Evolutionary conservation across 148 eudicot species (phyloP), one percentile per base, ranked within the genome.

Genomic region (Vaccinium macrocarpon): DNA sequence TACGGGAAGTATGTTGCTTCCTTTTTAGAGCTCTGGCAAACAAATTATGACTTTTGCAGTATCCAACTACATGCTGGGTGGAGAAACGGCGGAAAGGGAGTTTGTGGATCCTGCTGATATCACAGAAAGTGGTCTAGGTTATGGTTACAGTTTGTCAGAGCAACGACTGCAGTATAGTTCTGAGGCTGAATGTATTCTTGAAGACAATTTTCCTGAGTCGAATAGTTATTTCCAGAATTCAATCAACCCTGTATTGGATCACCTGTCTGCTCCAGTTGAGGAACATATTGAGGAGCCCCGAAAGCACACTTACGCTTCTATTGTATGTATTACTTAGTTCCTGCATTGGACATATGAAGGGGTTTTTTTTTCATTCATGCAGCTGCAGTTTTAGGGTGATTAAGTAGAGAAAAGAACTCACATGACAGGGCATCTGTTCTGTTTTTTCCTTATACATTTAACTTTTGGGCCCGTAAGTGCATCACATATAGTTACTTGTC

Each of bases 251-350:
- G 84, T 85, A 48, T 92, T 85, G 61, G 95, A 93, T 16, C 85
- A 85, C 76, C 85, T 90, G 32, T 81, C 91, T 62, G 72, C 92
- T 72, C 89, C 91, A 64, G 86, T 89, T 51, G 96, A 92, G 81
- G 96, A 97, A 86, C 82, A 89, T 74, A 87, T 81, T 52, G 93
- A 85, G 87, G 99, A 95, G 91, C 93, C 98, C 52, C 98, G 90
- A 86, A 97, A 94, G 89, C 99, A 93, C 86, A 97, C 99, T 66
- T 97, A 97, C 85, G 99, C 99, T 87, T 97, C 99, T 38, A 90
- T 97, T 85, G 99, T 97, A 95, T 75, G 98, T 86, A 80, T 83
- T 51, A 49, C 23, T 73, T 29, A 49, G 70, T 82, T 55, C 76
- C 73, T 84, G 71, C 70, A 35, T 12, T 48, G 6, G 38, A 35